Percentiles rank a stretch among this genome's conserved stretches.
Conservation (phyloP, 2,329 filamentous ascomycete genomes). For the Epichloe gansuensis region DNA sequence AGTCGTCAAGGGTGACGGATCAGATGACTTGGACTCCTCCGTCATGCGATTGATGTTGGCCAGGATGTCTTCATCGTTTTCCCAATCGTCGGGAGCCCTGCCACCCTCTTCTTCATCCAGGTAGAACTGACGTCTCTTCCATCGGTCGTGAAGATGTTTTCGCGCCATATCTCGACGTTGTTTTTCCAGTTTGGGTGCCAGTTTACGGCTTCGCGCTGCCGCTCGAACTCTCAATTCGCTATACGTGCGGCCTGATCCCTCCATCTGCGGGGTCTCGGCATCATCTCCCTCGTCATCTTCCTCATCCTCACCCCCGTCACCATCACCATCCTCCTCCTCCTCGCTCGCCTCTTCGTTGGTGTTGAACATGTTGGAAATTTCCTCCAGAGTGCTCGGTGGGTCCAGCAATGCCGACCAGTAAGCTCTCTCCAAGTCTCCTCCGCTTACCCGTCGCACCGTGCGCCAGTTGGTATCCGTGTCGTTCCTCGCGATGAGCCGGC, state of each 20-base stretch:
- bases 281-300: constrained; percentile 14
- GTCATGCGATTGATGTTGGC: constrained; percentile 18
- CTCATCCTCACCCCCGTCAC: constrained; percentile 9
- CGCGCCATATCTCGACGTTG: constrained; percentile 33
- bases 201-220: constrained; percentile 23
- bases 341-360: constrained; percentile 18
- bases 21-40: constrained; percentile 31
- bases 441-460: constrained; percentile 19
- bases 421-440: constrained; percentile 22
- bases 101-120: constrained; percentile 75
- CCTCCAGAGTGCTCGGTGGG: constrained; percentile 31
- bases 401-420: constrained; percentile 34
- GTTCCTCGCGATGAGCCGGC: constrained; percentile 16
- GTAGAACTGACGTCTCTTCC: constrained; percentile 69
- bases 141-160: constrained; percentile 53
- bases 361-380: constrained; percentile 29
- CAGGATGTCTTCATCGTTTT: constrained; percentile 46
- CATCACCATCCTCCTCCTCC: constrained; percentile 15
- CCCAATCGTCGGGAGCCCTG: constrained; percentile 50
- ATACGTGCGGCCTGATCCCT: constrained; percentile 17
- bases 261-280: constrained; percentile 9
- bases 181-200: constrained; percentile 26
- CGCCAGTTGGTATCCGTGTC: constrained; percentile 25
- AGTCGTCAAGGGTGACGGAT: constrained; percentile 15
- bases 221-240: constrained; percentile 29